Percentiles rank a stretch among this genome's conserved stretches.
phyloP scores from a whole-genome alignment of 2,329 filamentous ascomycete species.

The Beauveria bassiana region DNA sequence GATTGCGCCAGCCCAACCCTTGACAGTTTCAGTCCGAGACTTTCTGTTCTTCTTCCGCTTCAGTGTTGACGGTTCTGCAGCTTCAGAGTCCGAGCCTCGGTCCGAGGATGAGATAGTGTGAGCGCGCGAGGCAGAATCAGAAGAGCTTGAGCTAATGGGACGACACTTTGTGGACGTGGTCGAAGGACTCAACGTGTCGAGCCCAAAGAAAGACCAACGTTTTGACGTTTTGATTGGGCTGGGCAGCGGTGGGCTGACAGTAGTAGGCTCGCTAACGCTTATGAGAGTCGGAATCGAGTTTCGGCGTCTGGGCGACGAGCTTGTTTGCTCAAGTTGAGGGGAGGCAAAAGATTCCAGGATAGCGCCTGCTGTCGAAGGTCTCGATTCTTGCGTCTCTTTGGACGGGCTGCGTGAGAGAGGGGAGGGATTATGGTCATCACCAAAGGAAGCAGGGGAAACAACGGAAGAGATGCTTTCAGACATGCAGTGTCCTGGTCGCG shows the following conservation, averaged over 20 bases:
- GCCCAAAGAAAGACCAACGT: constrained; percentile 55
- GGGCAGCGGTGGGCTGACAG: constrained; percentile 29
- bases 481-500: constrained; percentile 62
- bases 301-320: constrained; percentile 39
- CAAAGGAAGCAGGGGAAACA: constrained; percentile 48
- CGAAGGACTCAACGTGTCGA: constrained; percentile 46
- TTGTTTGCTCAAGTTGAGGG: constrained; percentile 8
- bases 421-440: constrained; percentile 32
- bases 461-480: constrained; percentile 76
- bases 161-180: constrained; percentile 39
- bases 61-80: constrained; percentile 14
- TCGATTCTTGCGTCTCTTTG: constrained; percentile 37
- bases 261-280: constrained; percentile 29
- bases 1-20: constrained; percentile 62
- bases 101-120: constrained; percentile 28
- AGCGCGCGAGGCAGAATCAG: constrained; percentile 27
- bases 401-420: constrained; percentile 32
- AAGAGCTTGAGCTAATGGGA: constrained; percentile 39
- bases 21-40: constrained; percentile 59
- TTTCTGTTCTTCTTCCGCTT: constrained; percentile 26
- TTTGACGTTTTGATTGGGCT: constrained; percentile 46
- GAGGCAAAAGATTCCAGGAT: constrained; percentile 45
- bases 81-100: constrained; percentile 26
- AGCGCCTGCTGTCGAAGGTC: constrained; percentile 66
- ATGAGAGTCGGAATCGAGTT: constrained; percentile 53